These are phyloP conservation scores for Globisporangium iwayamae DNA, from an alignment of 352 stramenopile genomes.

Conservation along the genomic window DNA sequence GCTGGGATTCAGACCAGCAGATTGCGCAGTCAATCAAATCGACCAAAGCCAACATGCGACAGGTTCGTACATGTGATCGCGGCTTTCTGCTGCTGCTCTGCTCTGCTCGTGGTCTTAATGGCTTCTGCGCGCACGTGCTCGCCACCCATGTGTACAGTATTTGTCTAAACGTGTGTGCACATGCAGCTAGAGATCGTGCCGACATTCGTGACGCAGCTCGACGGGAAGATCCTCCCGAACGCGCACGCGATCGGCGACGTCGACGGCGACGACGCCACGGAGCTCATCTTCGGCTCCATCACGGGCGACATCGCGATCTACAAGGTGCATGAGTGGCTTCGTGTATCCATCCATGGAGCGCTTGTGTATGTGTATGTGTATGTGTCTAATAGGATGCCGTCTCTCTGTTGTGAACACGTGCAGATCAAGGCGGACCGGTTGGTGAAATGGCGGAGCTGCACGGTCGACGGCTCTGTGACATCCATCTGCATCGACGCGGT, in stretches of 20 bases:
- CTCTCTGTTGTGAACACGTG: conserved; percentile 1
- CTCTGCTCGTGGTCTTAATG: not conserved
- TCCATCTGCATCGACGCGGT: conserved; percentile 57
- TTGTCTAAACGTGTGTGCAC: not conserved
- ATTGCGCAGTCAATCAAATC: conserved; percentile 1
- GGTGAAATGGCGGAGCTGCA: conserved; percentile 49
- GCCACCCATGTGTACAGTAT: not conserved
- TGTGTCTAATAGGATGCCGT: not conserved
- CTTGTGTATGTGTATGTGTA: conserved; percentile 3
- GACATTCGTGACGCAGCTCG: conserved; percentile 53
- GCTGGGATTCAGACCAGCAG: not conserved
- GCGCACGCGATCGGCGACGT: conserved; percentile 61
- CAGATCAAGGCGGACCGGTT: conserved; percentile 51
- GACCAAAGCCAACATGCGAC: conserved; percentile 10
- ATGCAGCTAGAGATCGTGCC: conserved; percentile 64
- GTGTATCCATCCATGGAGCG: not conserved
- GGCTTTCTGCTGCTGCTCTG: not conserved
- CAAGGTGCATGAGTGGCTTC: conserved; percentile 36
- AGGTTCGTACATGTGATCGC: conserved; percentile 6
- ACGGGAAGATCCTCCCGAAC: conserved; percentile 68
- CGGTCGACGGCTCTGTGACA: conserved; percentile 68
- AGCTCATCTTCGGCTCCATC: conserved; percentile 67
- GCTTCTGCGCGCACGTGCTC: not conserved
- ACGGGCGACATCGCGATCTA: conserved; percentile 60
- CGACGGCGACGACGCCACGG: conserved; percentile 56